Conservation (phyloP, 441 rosid species). For the Erodium trifolium region DNA sequence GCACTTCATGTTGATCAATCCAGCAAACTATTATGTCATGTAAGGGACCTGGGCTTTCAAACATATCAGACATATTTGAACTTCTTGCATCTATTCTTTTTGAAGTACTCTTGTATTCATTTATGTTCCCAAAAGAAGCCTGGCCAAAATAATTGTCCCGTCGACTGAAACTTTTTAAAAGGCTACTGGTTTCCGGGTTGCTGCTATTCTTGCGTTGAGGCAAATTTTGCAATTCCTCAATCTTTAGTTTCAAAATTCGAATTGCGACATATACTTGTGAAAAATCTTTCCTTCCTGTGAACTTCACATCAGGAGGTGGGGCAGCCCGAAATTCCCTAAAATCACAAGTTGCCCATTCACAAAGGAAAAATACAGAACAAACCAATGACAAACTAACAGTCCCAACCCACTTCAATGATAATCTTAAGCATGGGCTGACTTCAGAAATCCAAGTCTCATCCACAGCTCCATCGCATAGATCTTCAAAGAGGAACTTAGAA, state of each 20-base stretch:
- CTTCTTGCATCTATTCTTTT: slow-evolving; percentile 22
- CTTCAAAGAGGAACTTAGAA: slow-evolving; percentile 66
- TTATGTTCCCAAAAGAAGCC: slow-evolving; percentile 27
- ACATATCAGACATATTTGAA: slow-evolving; percentile 37
- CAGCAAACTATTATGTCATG: slow-evolving; percentile 95
- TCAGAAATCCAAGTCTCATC: slow-evolving; percentile 83
- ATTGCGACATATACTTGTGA: slow-evolving; percentile 78
- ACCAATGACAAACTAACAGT: slow-evolving; percentile 57
- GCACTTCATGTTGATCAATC: slow-evolving; percentile 96
- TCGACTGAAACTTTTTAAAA: slow-evolving; percentile 29
- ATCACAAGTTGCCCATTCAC: slow-evolving; percentile 99
- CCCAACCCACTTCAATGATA: slow-evolving; percentile 82
- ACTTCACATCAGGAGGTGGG: slow-evolving; percentile 51
- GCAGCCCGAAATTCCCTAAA: slow-evolving; percentile 78
- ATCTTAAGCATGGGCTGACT: slow-evolving; percentile 77
- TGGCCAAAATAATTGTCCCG: slow-evolving; percentile 28
- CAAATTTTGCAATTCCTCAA: slow-evolving; percentile 45
- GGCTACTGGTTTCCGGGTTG: slow-evolving; percentile 28
- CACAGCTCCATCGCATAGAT: slow-evolving; percentile 63
- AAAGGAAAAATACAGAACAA: slow-evolving; percentile 76
- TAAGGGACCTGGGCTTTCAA: slow-evolving; percentile 87
- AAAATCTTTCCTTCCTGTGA: slow-evolving; percentile 76
- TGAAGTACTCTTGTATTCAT: slow-evolving; percentile 26
- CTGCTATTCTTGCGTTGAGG: slow-evolving; percentile 35
- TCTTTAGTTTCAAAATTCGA: slow-evolving; percentile 67